Evolutionary conservation across 2,329 filamentous ascomycete genomes (phyloP), one percentile per base, ranked within the genome.

Genomic region (Torrubiella hemipterigena): DNA sequence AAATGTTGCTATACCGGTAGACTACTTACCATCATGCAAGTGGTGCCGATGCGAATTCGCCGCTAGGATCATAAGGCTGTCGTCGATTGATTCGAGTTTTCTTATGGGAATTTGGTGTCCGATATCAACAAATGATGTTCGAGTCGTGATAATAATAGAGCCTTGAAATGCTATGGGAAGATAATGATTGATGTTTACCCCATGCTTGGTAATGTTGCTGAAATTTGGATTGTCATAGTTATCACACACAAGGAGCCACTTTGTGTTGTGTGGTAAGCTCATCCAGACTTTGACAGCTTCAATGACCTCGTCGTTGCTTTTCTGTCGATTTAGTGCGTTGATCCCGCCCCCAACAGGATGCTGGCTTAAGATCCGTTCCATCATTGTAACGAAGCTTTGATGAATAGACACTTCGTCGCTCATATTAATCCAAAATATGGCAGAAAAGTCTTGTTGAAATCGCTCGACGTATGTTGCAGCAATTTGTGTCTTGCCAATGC

Each of bases 401-500:
- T 52, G 46, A 3, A 65, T 33, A 5, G 51, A 51, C 13, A 42
- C 36, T 40, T 56, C 47, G 17, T 55, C 50, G 23, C 43, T 56
- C 10, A 47, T 50, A 37, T 65, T 56, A 5, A 67, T 27, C 62
- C 59, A 67, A 36, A 66, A 52, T 4, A 58, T 41, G 1, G 57
- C 53, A 1, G 51, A 49, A 39, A 61, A 62, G 7, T 50, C 42
- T 11, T 45, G 31, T 17, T 45, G 43, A 33, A 63, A 38, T 18
- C 35, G 37, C 39, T 48, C 51, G 2, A 49, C 41, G 42, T 56
- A 65, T 26, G 49, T 44, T 6, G 59, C 40, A 6, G 50, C 46
- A 14, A 62, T 45, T 38, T 64, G 54, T 13, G 59, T 63, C 46
- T 65, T 65, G 17, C 56, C 59, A 18, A 64, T 61, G 4, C 59